A percentile compares a stretch with the other conserved stretches of the same genome.
These are phyloP conservation scores for Onygenales sp. DNA, from an alignment of 2,329 filamentous ascomycete genomes.

Conservation along the genomic window DNA sequence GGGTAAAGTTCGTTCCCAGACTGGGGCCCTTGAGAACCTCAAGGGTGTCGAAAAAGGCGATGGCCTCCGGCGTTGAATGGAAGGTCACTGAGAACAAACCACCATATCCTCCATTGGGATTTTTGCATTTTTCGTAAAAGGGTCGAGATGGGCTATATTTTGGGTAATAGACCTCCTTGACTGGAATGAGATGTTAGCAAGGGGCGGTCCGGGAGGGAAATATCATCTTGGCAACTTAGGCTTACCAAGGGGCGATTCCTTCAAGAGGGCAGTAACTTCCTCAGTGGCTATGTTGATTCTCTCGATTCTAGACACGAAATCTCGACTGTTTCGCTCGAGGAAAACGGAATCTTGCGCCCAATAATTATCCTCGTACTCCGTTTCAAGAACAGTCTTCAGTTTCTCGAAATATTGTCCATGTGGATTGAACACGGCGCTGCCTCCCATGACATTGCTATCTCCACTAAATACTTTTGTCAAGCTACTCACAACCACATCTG, in stretches of 20 bases:
- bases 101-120: constrained; percentile 72
- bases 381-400: constrained; percentile 57
- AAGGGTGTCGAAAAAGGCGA: constrained; percentile 75
- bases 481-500: constrained; percentile 88
- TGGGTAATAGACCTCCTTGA: constrained; percentile 80
- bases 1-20: constrained; percentile 91
- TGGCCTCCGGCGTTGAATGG: constrained; percentile 56
- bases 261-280: constrained; percentile 65
- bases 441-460: constrained; percentile 97
- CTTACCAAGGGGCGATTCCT: constrained; percentile 44
- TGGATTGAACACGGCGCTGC: constrained; percentile 57
- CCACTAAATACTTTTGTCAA: constrained; percentile 96
- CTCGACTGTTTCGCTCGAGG: constrained; percentile 90
- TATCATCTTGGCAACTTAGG: background rate
- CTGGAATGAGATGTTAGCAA: constrained; percentile 26
- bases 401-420: constrained; percentile 58
- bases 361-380: constrained; percentile 75
- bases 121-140: constrained; percentile 70
- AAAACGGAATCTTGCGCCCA: constrained; percentile 94
- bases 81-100: constrained; percentile 83
- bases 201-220: background rate
- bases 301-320: constrained; percentile 74
- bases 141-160: constrained; percentile 60
- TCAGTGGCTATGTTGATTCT: constrained; percentile 82
- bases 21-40: constrained; percentile 90